These are phyloP conservation scores for Mortierella sp. DNA, from an alignment of 371 early-diverging fungal species.

Conservation along the genomic window DNA sequence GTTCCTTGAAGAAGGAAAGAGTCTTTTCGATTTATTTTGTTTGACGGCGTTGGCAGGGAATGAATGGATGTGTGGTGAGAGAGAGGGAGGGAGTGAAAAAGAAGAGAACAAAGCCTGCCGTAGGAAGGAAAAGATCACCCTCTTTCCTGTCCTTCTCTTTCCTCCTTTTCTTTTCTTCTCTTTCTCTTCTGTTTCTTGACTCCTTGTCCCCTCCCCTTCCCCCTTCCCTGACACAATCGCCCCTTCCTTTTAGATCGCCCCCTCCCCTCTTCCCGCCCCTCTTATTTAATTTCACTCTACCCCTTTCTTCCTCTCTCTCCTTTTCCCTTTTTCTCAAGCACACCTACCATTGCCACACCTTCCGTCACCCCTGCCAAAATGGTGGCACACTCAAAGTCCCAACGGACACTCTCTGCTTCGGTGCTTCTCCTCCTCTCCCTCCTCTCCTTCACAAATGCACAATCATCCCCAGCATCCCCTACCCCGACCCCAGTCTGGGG, in stretches of 20 bases:
- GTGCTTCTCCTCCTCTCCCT: background rate
- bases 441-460: background rate
- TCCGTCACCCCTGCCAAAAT: background rate
- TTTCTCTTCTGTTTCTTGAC: background rate
- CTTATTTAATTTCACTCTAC: background rate
- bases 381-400: background rate
- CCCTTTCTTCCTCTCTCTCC: background rate
- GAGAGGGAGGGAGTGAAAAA: background rate
- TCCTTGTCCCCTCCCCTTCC: background rate
- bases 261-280: background rate
- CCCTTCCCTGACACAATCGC: background rate
- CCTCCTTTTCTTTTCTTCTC: background rate
- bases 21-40: too few relatives aligned
- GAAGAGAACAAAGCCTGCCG: background rate
- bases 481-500: background rate
- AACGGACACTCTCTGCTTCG: background rate
- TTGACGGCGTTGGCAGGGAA: background rate
- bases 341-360: background rate
- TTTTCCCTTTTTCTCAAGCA: background rate
- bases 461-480: background rate
- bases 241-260: background rate
- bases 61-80: too few relatives aligned
- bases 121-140: too few relatives aligned
- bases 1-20: background rate
- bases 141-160: background rate